phyloP scores from a whole-genome alignment of 768 basidiomycete genomes.

The Termitomyces sp. region DNA sequence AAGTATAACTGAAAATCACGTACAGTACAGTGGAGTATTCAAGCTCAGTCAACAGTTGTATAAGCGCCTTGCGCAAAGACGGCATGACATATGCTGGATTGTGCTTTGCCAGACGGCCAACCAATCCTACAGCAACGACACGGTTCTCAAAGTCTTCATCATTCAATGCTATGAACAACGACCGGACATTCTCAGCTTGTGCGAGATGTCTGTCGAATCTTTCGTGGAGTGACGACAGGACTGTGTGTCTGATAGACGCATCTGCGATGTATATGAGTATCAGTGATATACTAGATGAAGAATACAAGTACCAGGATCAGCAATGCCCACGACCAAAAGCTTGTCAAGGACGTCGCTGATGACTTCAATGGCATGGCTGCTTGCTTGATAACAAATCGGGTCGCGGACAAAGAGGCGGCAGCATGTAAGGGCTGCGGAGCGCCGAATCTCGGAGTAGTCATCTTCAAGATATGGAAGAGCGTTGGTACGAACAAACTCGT shows the following conservation, averaged over 20 bases:
- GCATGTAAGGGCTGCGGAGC: constrained; percentile 89
- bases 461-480: constrained; percentile 94
- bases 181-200: constrained; percentile 97
- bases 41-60: constrained; percentile 93
- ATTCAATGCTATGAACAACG: constrained; percentile 94
- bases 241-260: constrained; percentile 78
- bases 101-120: constrained; percentile 90
- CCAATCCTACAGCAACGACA: constrained; percentile 84
- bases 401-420: constrained; percentile 91
- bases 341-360: constrained; percentile 99
- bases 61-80: constrained; percentile 89
- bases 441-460: constrained; percentile 82
- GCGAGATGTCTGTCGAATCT: constrained; percentile 96
- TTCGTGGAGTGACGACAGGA: constrained; percentile 83
- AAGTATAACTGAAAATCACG: constrained; percentile 1
- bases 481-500: constrained; percentile 91
- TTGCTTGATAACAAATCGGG: constrained; percentile 94
- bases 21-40: constrained; percentile 90
- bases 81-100: constrained; percentile 99
- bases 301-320: constrained; percentile 78
- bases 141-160: constrained; percentile 96
- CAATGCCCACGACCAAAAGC: constrained; percentile 89
- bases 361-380: constrained; percentile 93
- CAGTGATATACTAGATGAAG: constrained; percentile 5
- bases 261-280: constrained; percentile 40